Conservation (phyloP, 495 filamentous ascomycete species). For the Platismatia glauca region DNA sequence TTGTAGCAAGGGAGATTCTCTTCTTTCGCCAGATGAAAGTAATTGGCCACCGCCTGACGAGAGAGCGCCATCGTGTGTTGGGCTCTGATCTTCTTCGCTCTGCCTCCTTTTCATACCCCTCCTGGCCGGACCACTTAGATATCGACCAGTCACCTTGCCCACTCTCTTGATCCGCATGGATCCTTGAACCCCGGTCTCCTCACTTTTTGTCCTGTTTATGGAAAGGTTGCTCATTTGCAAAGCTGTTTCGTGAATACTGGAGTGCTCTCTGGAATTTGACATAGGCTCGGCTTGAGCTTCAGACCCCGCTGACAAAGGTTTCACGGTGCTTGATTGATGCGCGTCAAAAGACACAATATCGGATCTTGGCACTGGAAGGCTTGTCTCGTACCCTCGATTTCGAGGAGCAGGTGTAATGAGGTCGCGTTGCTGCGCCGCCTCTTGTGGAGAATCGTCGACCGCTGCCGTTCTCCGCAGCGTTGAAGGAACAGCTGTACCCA, state of each 20-base stretch:
- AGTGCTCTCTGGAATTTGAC: conserved; percentile 27
- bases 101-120: conserved; percentile 59
- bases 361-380: background rate
- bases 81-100: conserved; percentile 59
- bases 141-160: conserved; percentile 60
- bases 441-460: conserved; percentile 23
- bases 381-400: conserved; percentile 45
- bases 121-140: conserved; percentile 65
- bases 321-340: conserved; percentile 29
- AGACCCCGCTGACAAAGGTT: conserved; percentile 36
- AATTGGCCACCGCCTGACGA: conserved; percentile 17
- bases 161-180: conserved; percentile 67
- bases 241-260: conserved; percentile 33
- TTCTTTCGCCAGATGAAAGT: background rate
- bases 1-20: background rate
- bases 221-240: conserved; percentile 33
- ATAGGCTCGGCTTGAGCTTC: conserved; percentile 30
- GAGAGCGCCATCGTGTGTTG: conserved; percentile 18
- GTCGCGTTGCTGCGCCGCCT: conserved; percentile 36
- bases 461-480: conserved; percentile 31
- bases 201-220: conserved; percentile 39
- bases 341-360: background rate
- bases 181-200: conserved; percentile 53
- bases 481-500: conserved; percentile 33
- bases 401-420: conserved; percentile 60